Evolutionary conservation across 2,329 filamentous ascomycete species (phyloP).

Genomic region (Ascochyta clinopodiicola): DNA sequence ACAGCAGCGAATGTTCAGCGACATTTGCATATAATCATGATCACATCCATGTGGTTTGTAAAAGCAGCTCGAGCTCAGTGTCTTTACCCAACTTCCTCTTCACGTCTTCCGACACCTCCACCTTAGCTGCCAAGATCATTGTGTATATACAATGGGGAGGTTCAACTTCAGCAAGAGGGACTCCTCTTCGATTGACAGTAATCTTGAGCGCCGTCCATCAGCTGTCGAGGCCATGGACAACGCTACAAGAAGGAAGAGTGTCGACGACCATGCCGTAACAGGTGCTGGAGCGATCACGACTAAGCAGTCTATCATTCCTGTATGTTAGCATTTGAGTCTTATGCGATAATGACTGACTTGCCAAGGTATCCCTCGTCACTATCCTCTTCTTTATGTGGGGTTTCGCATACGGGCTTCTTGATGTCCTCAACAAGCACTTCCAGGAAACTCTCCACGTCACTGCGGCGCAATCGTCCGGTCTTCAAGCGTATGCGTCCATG

Average conservation of each 20-base stretch:
- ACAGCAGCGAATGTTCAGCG: conserved; percentile 2
- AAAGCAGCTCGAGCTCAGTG: conserved; percentile 19
- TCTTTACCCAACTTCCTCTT: neutral
- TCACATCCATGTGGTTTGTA: neutral
- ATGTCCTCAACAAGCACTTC: conserved; percentile 76
- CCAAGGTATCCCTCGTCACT: conserved; percentile 64
- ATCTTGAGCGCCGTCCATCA: conserved; percentile 25
- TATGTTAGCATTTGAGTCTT: neutral
- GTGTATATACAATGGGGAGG: conserved; percentile 7
- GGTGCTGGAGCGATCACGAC: conserved; percentile 53
- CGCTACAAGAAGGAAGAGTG: conserved; percentile 20
- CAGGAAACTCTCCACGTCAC: conserved; percentile 67
- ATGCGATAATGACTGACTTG: neutral
- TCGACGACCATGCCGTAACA: conserved; percentile 31
- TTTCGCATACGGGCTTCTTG: conserved; percentile 83
- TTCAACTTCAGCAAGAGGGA: conserved; percentile 20
- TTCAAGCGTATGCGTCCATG: conserved; percentile 68
- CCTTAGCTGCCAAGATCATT: neutral
- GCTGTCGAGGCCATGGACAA: conserved; percentile 28
- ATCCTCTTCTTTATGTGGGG: conserved; percentile 88
- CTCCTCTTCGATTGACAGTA: conserved; percentile 12
- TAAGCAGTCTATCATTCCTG: conserved; percentile 65
- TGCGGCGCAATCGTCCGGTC: conserved; percentile 66
- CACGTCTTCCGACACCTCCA: neutral
- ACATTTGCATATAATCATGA: conserved; percentile 15